These are phyloP conservation scores for Effrenium voratum DNA, from an alignment of 73 alveolate genomes.

Conservation along the genomic window DNA sequence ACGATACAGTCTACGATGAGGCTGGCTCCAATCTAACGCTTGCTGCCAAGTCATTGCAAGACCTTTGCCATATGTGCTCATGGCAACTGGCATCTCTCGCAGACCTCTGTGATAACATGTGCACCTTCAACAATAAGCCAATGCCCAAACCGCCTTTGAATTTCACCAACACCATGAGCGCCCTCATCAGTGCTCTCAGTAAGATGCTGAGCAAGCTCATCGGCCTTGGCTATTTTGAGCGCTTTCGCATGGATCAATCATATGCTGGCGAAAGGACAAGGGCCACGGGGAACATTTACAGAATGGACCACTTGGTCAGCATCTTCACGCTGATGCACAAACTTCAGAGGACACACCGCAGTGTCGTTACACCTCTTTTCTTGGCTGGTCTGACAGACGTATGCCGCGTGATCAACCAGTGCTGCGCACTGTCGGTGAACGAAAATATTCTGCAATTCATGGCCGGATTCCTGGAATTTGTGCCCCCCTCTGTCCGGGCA, in stretches of 20 bases:
- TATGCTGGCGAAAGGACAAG: neutral
- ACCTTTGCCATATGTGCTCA: conserved; percentile 73
- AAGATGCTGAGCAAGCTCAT: conserved; percentile 75
- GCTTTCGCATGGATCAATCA: conserved; percentile 39
- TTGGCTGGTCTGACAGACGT: conserved; percentile 56
- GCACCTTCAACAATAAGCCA: conserved; percentile 60
- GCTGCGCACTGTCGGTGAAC: conserved; percentile 54
- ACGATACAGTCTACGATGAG: conserved; percentile 53
- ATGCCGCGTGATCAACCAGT: conserved; percentile 54
- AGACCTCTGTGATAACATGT: conserved; percentile 62
- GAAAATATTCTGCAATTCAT: conserved; percentile 62
- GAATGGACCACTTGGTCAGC: conserved; percentile 59
- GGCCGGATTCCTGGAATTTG: conserved; percentile 40
- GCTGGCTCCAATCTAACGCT: conserved; percentile 60
- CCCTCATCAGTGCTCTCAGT: conserved; percentile 57
- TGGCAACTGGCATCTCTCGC: conserved; percentile 88
- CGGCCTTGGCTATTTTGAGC: conserved; percentile 74
- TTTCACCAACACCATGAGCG: conserved; percentile 50
- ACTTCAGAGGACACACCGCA: conserved; percentile 41
- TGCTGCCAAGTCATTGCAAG: conserved; percentile 22
- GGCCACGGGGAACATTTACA: conserved; percentile 57
- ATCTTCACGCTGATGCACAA: conserved; percentile 76
- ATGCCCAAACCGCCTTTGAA: conserved; percentile 52
- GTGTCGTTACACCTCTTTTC: conserved; percentile 23
- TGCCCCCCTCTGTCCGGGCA: conserved; percentile 46